phyloP scores from a whole-genome alignment of 805 yeast species.

The Dipodascopsis tothii region DNA sequence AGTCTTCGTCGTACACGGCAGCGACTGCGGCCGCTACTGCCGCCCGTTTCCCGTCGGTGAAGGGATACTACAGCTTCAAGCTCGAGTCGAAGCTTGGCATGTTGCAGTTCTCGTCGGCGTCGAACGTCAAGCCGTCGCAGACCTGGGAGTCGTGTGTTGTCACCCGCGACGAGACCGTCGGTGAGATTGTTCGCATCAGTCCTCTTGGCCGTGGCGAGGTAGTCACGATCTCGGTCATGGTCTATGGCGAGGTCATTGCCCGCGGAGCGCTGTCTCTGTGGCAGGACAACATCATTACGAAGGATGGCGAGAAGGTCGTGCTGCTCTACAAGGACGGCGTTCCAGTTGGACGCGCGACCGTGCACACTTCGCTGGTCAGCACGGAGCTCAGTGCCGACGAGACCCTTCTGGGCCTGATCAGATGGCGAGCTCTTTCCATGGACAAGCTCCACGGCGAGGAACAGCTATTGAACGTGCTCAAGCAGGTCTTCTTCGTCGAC shows the following conservation, averaged over 20 bases:
- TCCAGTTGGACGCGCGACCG: slow-evolving; percentile 7
- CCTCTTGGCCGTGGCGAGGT: slow-evolving; percentile 50
- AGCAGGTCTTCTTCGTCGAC: slow-evolving; percentile 39
- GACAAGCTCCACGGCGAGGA: slow-evolving; percentile 9
- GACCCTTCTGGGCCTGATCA: slow-evolving; percentile 11
- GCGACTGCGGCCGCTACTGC: neutral
- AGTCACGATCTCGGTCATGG: slow-evolving; percentile 47
- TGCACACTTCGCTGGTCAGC: slow-evolving; percentile 12
- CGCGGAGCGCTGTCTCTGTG: slow-evolving; percentile 44
- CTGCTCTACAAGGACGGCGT: slow-evolving; percentile 2
- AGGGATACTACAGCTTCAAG: neutral
- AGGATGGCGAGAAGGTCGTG: slow-evolving; percentile 8
- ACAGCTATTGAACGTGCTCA: slow-evolving; percentile 8
- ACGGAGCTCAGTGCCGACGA: slow-evolving; percentile 15
- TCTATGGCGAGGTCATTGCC: slow-evolving; percentile 53
- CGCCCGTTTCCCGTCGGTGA: neutral
- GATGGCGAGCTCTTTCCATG: slow-evolving; percentile 12
- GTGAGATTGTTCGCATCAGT: slow-evolving; percentile 60
- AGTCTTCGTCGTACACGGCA: neutral
- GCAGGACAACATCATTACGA: slow-evolving; percentile 18
- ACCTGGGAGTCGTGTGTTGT: slow-evolving; percentile 71
- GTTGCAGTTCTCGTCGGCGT: slow-evolving; percentile 57
- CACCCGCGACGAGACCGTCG: slow-evolving; percentile 59
- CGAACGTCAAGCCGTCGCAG: slow-evolving; percentile 47
- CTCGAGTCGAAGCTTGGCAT: slow-evolving; percentile 25